Conservation (phyloP, 169 alveolate species). For the Plasmodium fragile region DNA sequence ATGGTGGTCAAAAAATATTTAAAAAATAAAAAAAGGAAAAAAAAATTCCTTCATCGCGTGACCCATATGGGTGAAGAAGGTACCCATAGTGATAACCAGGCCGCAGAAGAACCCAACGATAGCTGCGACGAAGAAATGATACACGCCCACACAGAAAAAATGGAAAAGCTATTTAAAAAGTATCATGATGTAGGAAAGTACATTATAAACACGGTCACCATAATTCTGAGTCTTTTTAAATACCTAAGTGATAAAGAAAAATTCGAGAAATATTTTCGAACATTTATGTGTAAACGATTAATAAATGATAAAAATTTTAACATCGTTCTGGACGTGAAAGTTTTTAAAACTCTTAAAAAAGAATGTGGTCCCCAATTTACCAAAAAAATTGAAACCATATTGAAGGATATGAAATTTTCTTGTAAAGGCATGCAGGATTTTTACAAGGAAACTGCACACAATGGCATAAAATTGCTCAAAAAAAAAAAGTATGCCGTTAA, state of each 20-base stretch:
- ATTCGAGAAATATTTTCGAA: slow-evolving; percentile 63
- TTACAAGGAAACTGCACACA: slow-evolving; percentile 23
- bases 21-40: slow-evolving; percentile 29
- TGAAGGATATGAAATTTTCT: slow-evolving; percentile 64
- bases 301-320: slow-evolving; percentile 53
- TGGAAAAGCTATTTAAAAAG: slow-evolving; percentile 37
- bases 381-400: slow-evolving; percentile 67
- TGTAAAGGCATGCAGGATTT: slow-evolving; percentile 26
- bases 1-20: slow-evolving; percentile 14
- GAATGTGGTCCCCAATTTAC: slow-evolving; percentile 77
- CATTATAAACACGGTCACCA: slow-evolving; percentile 50
- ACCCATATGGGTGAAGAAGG: not conserved
- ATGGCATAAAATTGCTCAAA: slow-evolving; percentile 12
- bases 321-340: slow-evolving; percentile 52
- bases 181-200: slow-evolving; percentile 48
- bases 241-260: slow-evolving; percentile 74
- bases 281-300: slow-evolving; percentile 66
- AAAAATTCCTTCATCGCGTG: not conserved
- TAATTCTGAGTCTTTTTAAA: slow-evolving; percentile 61
- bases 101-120: not conserved
- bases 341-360: slow-evolving; percentile 68
- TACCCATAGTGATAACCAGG: not conserved
- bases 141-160: slow-evolving; percentile 5
- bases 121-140: not conserved
- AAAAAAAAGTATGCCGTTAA: slow-evolving; percentile 42